A percentile compares a stretch with the other conserved stretches of the same genome.
These are phyloP conservation scores for Arxiozyma bovina DNA, from an alignment of 1,139 yeast species.

Conservation along the genomic window DNA sequence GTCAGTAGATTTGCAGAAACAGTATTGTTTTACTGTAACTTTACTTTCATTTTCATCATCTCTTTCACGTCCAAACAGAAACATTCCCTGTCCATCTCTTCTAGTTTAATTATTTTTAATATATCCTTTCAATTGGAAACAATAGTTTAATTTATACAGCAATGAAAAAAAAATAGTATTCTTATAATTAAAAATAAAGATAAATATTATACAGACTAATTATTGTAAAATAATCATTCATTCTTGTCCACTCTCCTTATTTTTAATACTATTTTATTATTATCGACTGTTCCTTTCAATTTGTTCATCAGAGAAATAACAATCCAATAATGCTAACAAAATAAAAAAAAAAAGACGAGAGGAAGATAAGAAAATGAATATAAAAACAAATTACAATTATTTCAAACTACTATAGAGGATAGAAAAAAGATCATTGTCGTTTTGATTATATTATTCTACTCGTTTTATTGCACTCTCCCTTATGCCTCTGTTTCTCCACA, in stretches of 20 bases:
- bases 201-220: slow-evolving; percentile 4
- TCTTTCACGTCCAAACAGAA: not conserved
- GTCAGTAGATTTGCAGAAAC: not conserved
- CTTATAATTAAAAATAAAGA: not conserved
- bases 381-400: not conserved
- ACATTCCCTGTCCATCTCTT: not conserved
- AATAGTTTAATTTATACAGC: not conserved
- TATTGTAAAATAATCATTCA: slow-evolving; percentile 1
- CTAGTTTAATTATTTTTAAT: not conserved
- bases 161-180: not conserved
- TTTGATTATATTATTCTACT: not conserved
- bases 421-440: not conserved
- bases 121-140: not conserved
- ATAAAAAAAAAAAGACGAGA: not conserved
- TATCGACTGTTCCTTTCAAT: no score
- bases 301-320: no score
- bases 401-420: not conserved
- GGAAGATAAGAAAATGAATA: not conserved
- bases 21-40: not conserved
- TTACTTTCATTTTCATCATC: not conserved
- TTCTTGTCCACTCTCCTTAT: not conserved
- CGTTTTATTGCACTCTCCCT: no score
- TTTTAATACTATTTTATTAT: no score
- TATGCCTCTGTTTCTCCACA: not conserved
- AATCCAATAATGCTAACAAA: not conserved